Evolutionary conservation across 768 basidiomycete species (phyloP).

Genomic region (Rhodosporidiobolus sp.): DNA sequence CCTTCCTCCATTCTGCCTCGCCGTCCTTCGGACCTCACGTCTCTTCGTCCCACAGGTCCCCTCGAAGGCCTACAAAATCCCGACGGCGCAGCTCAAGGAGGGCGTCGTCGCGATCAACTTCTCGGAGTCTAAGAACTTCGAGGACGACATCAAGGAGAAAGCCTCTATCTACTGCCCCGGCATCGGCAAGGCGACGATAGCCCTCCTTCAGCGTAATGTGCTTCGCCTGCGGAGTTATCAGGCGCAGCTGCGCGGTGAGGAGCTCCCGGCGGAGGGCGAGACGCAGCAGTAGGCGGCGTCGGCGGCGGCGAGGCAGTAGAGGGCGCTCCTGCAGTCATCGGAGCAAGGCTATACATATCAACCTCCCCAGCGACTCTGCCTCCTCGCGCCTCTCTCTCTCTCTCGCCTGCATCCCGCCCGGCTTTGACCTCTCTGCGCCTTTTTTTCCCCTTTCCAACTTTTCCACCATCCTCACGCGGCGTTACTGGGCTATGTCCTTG

Average conservation of each 20-base stretch:
- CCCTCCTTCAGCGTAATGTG: conserved; percentile 96
- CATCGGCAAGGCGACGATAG: conserved; percentile 95
- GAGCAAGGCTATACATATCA: too few species aligned
- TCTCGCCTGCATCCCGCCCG: too few species aligned
- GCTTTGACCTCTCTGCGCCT: too few species aligned
- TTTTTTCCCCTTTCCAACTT: too few species aligned
- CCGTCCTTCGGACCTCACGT: too few species aligned
- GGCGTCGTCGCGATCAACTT: conserved; percentile 93
- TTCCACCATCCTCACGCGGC: too few species aligned
- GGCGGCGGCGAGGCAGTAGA: too few species aligned
- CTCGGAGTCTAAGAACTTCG: conserved; percentile 93
- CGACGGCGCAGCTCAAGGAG: conserved; percentile 83
- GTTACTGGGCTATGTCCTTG: too few species aligned
- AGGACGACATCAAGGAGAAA: conserved; percentile 85
- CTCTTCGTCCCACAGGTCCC: conserved; percentile 61
- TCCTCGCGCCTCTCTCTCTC: too few species aligned
- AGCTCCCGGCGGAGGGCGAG: background rate
- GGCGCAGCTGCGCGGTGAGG: background rate
- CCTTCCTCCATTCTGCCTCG: background rate
- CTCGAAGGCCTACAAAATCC: conserved; percentile 74
- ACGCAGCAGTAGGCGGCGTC: background rate
- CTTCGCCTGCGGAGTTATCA: conserved; percentile 28
- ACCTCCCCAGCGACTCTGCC: too few species aligned
- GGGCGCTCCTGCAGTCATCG: background rate
- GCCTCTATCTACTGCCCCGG: conserved; percentile 91